Evolutionary conservation across 2,329 filamentous ascomycete species (phyloP).

Genomic region (Botryosphaeria dothidea): DNA sequence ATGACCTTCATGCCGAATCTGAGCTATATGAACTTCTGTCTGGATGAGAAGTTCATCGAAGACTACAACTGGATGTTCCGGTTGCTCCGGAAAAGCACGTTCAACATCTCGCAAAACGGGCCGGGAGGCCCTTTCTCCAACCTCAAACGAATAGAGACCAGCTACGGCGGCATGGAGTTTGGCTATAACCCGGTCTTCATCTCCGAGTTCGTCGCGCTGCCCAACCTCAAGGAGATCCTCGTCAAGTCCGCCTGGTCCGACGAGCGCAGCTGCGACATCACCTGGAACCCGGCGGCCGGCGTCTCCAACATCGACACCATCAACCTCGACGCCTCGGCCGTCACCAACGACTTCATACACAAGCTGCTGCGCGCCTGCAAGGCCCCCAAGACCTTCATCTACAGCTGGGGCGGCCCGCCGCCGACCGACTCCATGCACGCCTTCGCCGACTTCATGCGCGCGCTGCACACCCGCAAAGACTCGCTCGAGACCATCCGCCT

Average conservation of each 20-base stretch:
- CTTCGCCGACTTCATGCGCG: neutral
- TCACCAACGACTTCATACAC: conserved; percentile 1
- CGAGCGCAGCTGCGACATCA: neutral
- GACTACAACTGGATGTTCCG: conserved; percentile 7
- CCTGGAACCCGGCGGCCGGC: neutral
- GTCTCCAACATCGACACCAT: neutral
- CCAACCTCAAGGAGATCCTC: neutral
- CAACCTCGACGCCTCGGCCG: conserved; percentile 8
- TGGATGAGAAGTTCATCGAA: neutral
- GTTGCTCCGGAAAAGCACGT: neutral
- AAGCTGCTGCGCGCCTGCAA: neutral
- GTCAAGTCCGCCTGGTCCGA: neutral
- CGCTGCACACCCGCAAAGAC: neutral
- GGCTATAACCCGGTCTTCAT: conserved; percentile 7
- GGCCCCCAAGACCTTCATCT: conserved; percentile 5
- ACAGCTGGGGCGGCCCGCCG: conserved; percentile 7
- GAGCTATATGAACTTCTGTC: neutral
- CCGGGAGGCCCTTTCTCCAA: neutral
- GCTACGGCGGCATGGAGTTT: neutral
- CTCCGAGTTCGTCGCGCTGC: neutral
- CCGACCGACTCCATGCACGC: neutral
- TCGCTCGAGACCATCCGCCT: conserved; percentile 1
- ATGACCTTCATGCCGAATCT: neutral
- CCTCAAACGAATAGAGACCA: neutral
- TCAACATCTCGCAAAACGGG: neutral